phyloP scores from a whole-genome alignment of 805 yeast species.

The Saccharomycopsis malanga region DNA sequence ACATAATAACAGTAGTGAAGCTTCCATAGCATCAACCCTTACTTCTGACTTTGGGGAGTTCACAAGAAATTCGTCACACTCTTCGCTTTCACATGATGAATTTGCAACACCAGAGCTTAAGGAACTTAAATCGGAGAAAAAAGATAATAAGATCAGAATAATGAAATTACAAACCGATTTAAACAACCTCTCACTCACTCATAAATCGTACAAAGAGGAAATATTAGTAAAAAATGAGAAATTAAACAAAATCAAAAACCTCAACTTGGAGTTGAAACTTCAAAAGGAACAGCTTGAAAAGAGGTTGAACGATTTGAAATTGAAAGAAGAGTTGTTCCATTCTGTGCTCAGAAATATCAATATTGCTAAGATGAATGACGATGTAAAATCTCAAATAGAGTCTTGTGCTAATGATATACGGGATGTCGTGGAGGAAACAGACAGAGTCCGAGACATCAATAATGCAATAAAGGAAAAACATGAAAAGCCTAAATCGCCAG shows the following conservation, averaged over 20 bases:
- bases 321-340: constrained; percentile 18
- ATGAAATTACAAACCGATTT: constrained; percentile 20
- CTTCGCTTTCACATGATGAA: constrained; percentile 8
- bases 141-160: constrained; percentile 12
- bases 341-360: constrained; percentile 11
- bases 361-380: constrained; percentile 17
- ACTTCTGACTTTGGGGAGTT: constrained; percentile 6
- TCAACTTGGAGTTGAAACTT: constrained; percentile 16
- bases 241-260: constrained; percentile 11
- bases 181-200: constrained; percentile 19
- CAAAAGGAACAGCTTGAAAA: constrained; percentile 14
- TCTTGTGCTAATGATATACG: constrained; percentile 10
- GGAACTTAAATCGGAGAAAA: constrained; percentile 9
- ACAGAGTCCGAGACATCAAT: not conserved
- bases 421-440: constrained; percentile 4
- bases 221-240: constrained; percentile 15
- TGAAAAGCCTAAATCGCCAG: not conserved
- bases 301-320: constrained; percentile 8
- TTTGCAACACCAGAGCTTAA: constrained; percentile 8
- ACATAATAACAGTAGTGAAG: constrained; percentile 2
- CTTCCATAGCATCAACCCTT: constrained; percentile 5
- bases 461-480: not conserved
- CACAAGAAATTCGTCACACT: constrained; percentile 1
- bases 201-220: constrained; percentile 19
- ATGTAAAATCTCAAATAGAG: constrained; percentile 17